A percentile compares a stretch with the other conserved stretches of the same genome.
Evolutionary conservation across 169 alveolate genomes (phyloP).

Genomic region (Babesia sp.): DNA sequence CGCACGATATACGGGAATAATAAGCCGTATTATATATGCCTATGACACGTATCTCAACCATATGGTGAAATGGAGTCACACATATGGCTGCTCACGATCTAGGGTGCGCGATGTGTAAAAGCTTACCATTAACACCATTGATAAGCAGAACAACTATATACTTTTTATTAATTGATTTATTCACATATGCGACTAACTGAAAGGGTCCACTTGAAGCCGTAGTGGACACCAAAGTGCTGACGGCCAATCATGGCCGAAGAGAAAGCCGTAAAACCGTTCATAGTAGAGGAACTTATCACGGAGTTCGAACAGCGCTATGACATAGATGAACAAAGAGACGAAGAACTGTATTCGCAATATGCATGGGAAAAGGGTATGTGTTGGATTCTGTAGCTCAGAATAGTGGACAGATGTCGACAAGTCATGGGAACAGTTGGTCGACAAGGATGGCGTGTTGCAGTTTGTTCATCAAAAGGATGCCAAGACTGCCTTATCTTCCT

Average conservation of each 20-base stretch:
- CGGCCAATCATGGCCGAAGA: slow-evolving; percentile 16
- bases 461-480: slow-evolving; percentile 64
- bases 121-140: too few relatives aligned
- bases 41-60: not conserved
- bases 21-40: not conserved
- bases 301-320: slow-evolving; percentile 58
- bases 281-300: slow-evolving; percentile 56
- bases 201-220: not conserved
- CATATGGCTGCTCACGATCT: not conserved
- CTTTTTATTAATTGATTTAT: too few relatives aligned
- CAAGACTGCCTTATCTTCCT: slow-evolving; percentile 25
- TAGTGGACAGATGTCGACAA: slow-evolving; percentile 68
- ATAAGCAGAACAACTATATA: too few relatives aligned
- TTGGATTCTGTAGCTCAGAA: not conserved
- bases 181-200: not conserved
- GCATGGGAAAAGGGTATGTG: slow-evolving; percentile 78
- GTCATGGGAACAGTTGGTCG: slow-evolving; percentile 79
- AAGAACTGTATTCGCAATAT: slow-evolving; percentile 73
- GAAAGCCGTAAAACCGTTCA: slow-evolving; percentile 8
- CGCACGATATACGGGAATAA: not conserved
- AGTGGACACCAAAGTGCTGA: not conserved
- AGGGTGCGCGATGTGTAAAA: too few relatives aligned
- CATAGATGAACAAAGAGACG: slow-evolving; percentile 51
- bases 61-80: not conserved
- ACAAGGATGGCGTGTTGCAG: slow-evolving; percentile 76